These are phyloP conservation scores for Pseudozyma sp. DNA, from an alignment of 1,284 basidiomycete genomes.

Conservation along the genomic window DNA sequence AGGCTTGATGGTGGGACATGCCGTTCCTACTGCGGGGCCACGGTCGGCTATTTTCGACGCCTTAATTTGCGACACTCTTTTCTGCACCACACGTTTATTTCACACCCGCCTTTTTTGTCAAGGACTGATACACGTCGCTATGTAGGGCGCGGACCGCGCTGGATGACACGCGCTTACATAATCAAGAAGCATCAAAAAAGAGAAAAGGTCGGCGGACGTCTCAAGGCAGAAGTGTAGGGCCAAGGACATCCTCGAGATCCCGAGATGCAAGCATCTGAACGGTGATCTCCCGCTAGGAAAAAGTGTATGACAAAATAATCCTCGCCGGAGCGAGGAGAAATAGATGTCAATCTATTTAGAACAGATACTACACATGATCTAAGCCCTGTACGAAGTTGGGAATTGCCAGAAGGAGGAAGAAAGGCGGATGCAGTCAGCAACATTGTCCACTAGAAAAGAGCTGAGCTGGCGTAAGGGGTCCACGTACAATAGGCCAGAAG, in stretches of 20 bases:
- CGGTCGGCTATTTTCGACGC: conserved; percentile 17
- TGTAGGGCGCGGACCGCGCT: too few species aligned
- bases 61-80: too few species aligned
- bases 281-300: conserved; percentile 49
- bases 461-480: conserved; percentile 4
- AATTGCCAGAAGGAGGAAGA: conserved; percentile 3
- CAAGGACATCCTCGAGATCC: conserved; percentile 55
- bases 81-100: too few species aligned
- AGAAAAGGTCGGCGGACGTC: conserved; percentile 48
- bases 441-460: not conserved
- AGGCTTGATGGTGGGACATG: too few species aligned
- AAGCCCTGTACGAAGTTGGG: conserved; percentile 46
- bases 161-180: conserved; percentile 37
- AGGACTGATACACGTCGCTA: too few species aligned
- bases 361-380: conserved; percentile 65
- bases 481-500: conserved; percentile 58
- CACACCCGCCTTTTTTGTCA: too few species aligned
- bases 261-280: conserved; percentile 51
- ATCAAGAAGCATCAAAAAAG: conserved; percentile 25
- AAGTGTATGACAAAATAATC: conserved; percentile 52
- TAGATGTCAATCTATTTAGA: conserved; percentile 62
- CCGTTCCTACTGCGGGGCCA: not conserved
- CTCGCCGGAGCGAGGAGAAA: conserved; percentile 54
- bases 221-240: conserved; percentile 56
- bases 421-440: conserved; percentile 24